Evolutionary conservation across 2,329 filamentous ascomycete species (phyloP).

Genomic region (Cordyceps sp.): DNA sequence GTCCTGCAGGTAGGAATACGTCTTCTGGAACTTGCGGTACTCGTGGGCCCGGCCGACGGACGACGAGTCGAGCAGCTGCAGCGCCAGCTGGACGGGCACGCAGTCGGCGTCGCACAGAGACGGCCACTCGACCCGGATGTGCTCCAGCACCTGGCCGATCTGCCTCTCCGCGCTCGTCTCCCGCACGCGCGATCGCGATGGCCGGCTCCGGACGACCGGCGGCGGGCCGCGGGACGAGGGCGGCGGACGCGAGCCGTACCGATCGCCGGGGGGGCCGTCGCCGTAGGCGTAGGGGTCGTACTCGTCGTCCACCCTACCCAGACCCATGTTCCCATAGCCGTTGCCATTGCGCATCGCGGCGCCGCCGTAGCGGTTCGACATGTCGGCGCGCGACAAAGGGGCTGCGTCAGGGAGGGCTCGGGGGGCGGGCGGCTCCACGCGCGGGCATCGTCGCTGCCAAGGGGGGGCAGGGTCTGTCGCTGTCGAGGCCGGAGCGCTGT

Average conservation of each 20-base stretch:
- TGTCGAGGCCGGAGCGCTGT: background rate
- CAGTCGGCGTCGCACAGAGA: slow-evolving; percentile 81
- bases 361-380: slow-evolving; percentile 36
- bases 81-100: slow-evolving; percentile 82
- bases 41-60: slow-evolving; percentile 84
- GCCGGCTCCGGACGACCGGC: slow-evolving; percentile 14
- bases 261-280: slow-evolving; percentile 26
- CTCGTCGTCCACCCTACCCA: slow-evolving; percentile 23
- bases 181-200: slow-evolving; percentile 18
- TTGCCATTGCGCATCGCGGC: slow-evolving; percentile 18
- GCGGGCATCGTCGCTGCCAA: slow-evolving; percentile 6
- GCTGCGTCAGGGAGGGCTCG: slow-evolving; percentile 1
- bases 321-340: slow-evolving; percentile 27
- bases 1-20: slow-evolving; percentile 77
- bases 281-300: slow-evolving; percentile 27
- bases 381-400: slow-evolving; percentile 10
- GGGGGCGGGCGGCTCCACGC: too few species aligned
- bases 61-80: slow-evolving; percentile 86
- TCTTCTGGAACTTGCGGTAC: slow-evolving; percentile 68
- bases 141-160: slow-evolving; percentile 52
- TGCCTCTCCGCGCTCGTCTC: slow-evolving; percentile 36
- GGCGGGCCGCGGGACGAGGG: slow-evolving; percentile 13
- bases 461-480: background rate
- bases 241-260: slow-evolving; percentile 21
- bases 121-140: slow-evolving; percentile 80